Conservation (phyloP, 2,329 filamentous ascomycete genomes). For the Uncinocarpus reesii region DNA sequence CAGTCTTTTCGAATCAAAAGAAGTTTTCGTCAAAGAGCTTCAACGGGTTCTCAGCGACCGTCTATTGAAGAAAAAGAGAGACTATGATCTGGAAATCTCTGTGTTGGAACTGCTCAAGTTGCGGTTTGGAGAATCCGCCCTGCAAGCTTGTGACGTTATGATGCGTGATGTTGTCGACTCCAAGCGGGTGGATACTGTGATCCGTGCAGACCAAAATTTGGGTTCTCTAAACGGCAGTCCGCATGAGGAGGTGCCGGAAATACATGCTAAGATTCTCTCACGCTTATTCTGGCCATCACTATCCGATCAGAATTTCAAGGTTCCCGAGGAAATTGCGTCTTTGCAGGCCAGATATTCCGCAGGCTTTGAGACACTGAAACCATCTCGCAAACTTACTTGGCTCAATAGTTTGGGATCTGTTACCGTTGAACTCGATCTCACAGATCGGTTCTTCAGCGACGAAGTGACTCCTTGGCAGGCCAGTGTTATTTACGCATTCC, state of each 20-base stretch:
- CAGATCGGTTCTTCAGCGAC: slow-evolving; percentile 61
- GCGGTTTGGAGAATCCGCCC: slow-evolving; percentile 70
- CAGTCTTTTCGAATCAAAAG: slow-evolving; percentile 75
- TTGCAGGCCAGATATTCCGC: slow-evolving; percentile 61
- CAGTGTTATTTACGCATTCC: slow-evolving; percentile 75
- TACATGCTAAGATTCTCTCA: slow-evolving; percentile 78
- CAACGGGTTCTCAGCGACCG: slow-evolving; percentile 81
- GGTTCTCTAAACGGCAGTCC: slow-evolving; percentile 17
- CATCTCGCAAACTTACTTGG: slow-evolving; percentile 80
- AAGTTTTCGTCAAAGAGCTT: slow-evolving; percentile 88
- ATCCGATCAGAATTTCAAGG: slow-evolving; percentile 43
- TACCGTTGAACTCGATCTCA: slow-evolving; percentile 68
- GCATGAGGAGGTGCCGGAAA: slow-evolving; percentile 34
- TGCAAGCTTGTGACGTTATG: slow-evolving; percentile 97
- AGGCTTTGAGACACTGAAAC: slow-evolving; percentile 70
- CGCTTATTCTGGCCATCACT: slow-evolving; percentile 87
- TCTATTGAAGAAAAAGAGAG: slow-evolving; percentile 53
- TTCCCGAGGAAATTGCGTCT: slow-evolving; percentile 37
- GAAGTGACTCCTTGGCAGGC: slow-evolving; percentile 78
- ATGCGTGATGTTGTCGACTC: slow-evolving; percentile 85
- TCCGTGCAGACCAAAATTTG: slow-evolving; percentile 46
- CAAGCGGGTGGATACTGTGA: slow-evolving; percentile 56
- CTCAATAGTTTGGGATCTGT: slow-evolving; percentile 71
- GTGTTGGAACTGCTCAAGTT: slow-evolving; percentile 80
- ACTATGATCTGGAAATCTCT: slow-evolving; percentile 69